Base-by-base conservation (phyloP, 345 rosid genomes). In the Dipteronia sinensis region DNA sequence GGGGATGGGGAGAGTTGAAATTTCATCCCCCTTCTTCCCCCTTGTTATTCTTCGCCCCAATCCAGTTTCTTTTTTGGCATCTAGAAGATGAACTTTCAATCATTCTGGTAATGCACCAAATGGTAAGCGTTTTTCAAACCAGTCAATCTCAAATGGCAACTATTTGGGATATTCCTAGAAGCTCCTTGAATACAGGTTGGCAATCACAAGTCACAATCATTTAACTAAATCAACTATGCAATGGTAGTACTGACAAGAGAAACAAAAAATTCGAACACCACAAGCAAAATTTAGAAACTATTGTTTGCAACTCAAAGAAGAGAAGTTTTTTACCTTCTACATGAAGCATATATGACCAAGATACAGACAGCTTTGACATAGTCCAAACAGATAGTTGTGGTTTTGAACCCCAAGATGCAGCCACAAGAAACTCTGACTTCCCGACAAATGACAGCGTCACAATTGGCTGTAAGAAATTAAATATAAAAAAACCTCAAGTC, bases 321-420 rank as follows among this genome's bases (percentile, higher is more conserved):
- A 20, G 78, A 34, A 34, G 38, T 34, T 34, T 20, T 23, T 70
- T 76, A 94, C 99, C 98, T 96, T 94, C 98, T 65, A 89, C 77
- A 27, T 85, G 90, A 78, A 96, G 88, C 85, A 78, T 84, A 85
- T 88, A 92, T 34, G 99, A 96, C 98, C 99, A 94, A 13, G 87
- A 88, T 47, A 82, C 11, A 69, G 93, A 88, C 49, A 89, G 84
- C 80, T 86, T 89, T 59, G 94, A 86, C 90, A 92, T 78, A 71
- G 85, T 89, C 98, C 99, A 96, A 71, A 92, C 86, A 72, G 94
- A 88, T 13, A 94, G 76, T 73, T 92, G 94, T 1, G 97, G 89
- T 67, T 85, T 87, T 1, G 87, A 82, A 79, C 87, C 89, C 78
- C 85, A 34, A 11, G 97, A 88, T 71, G 91, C 90, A 49, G 97